These are phyloP conservation scores for Penicillium taxi DNA, from an alignment of 495 filamentous ascomycete genomes.

Conservation along the genomic window DNA sequence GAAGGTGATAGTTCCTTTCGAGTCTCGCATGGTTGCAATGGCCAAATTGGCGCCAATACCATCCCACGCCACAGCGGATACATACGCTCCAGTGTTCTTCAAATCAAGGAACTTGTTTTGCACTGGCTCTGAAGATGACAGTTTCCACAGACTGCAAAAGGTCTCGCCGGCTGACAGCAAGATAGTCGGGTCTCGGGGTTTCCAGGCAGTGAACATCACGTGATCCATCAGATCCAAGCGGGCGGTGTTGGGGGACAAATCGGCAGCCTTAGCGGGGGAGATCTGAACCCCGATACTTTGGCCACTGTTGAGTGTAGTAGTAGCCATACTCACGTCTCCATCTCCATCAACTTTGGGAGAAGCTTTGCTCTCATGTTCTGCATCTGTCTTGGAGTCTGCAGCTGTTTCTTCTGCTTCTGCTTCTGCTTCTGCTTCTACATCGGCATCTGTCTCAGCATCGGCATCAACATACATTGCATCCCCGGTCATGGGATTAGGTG, in stretches of 20 bases:
- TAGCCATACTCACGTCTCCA: slow-evolving; percentile 39
- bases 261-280: slow-evolving; percentile 47
- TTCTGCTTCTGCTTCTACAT: slow-evolving; percentile 25
- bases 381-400: slow-evolving; percentile 46
- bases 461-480: no score
- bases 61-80: slow-evolving; percentile 64
- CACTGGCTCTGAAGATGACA: slow-evolving; percentile 38
- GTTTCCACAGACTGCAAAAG: slow-evolving; percentile 72
- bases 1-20: slow-evolving; percentile 57
- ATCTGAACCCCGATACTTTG: slow-evolving; percentile 63
- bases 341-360: slow-evolving; percentile 30
- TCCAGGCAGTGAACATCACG: slow-evolving; percentile 68
- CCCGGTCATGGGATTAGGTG: no score
- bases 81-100: slow-evolving; percentile 27
- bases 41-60: slow-evolving; percentile 57
- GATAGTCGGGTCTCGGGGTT: slow-evolving; percentile 63
- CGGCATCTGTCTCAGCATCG: no score
- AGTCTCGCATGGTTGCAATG: slow-evolving; percentile 56
- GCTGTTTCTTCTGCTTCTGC: slow-evolving; percentile 50
- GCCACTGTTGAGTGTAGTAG: slow-evolving; percentile 52
- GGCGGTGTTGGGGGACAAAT: slow-evolving; percentile 58
- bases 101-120: slow-evolving; percentile 34
- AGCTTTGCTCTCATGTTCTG: slow-evolving; percentile 15
- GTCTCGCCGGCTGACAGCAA: slow-evolving; percentile 69
- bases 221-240: slow-evolving; percentile 56